Evolutionary conservation across 768 basidiomycete species (phyloP).

Genomic region (Psilocybe azurescens): DNA sequence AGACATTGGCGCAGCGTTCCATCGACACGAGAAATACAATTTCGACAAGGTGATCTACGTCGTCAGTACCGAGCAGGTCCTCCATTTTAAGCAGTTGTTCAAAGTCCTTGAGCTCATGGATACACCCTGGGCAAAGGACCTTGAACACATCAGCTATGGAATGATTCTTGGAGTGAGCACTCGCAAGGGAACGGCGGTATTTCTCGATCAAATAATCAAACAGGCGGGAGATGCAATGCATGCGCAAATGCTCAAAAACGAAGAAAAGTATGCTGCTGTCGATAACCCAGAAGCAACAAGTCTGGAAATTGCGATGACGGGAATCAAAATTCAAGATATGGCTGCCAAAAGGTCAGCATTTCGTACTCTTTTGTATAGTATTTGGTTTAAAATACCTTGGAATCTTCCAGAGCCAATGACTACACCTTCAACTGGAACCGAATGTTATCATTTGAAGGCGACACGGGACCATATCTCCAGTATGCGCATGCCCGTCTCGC

Average conservation of each 20-base stretch:
- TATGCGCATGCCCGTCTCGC: constrained; percentile 94
- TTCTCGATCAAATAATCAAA: constrained; percentile 90
- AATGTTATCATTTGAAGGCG: constrained; percentile 95
- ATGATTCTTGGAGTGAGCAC: constrained; percentile 96
- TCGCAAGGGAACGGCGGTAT: constrained; percentile 91
- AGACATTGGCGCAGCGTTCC: constrained; percentile 92
- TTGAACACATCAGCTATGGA: constrained; percentile 92
- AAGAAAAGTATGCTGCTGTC: constrained; percentile 88
- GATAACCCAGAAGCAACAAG: constrained; percentile 84
- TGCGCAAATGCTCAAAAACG: constrained; percentile 94
- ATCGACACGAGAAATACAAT: constrained; percentile 91
- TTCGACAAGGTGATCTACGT: constrained; percentile 93
- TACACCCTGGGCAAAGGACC: constrained; percentile 81
- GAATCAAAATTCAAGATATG: constrained; percentile 99
- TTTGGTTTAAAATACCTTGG: neutral
- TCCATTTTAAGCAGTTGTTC: constrained; percentile 92
- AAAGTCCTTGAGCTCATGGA: constrained; percentile 91
- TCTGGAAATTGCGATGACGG: constrained; percentile 89
- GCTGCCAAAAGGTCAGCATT: constrained; percentile 79
- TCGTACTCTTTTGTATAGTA: neutral
- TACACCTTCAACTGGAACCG: constrained; percentile 95
- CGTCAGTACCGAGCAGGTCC: constrained; percentile 84
- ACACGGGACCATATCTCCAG: constrained; percentile 95
- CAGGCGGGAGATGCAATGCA: constrained; percentile 92
- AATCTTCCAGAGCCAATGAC: constrained; percentile 80